Evolutionary conservation across 2,329 filamentous ascomycete species (phyloP), one percentile per base, ranked within the genome.

Genomic region (Alternaria solani): DNA sequence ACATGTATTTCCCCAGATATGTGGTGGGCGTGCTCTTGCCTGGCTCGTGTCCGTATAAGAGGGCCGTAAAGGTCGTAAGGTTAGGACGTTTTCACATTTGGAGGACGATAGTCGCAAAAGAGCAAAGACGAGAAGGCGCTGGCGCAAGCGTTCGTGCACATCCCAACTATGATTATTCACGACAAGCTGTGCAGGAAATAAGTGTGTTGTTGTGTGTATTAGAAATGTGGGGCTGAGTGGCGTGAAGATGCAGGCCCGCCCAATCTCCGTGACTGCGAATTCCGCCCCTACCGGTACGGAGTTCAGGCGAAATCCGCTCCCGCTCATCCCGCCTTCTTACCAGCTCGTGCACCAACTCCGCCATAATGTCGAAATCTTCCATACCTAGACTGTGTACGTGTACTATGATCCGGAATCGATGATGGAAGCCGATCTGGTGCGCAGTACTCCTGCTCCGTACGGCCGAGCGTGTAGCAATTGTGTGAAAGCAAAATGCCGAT

Each of bases 391-490:
- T 5, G 18, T 4, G 6, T 23, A 48, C 28, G 18, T 48, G 12
- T 2, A 16, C 12, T 11, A 9, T 20, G 20, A 12, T 25, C 11
- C 11, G 30, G 4, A 34, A 32, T 32, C 28, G 7, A 48, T 48
- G 4, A 66, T 69, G 67, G 57, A 66, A 52, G 20, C 41, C 49
- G 42, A 76, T 67, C 43, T 77, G 18, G 9, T 32, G 25, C 55
- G 48, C 23, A 57, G 39, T 23, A 60, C 41, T 23, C 57, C 69
- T 16, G 71, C 69, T 7, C 66, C 68, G 2, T 75, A 74, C 44
- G 72, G 72, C 2, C 65, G 68, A 51, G 66, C 73, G 8, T 76
- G 73, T 48, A 39, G 55, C 6, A 63, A 66, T 12, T 75, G 73
- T 39, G 67, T 67, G 3, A 65, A 63, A 42, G 66, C 69, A 18